Percentiles rank a stretch among this genome's conserved stretches.
Conservation (phyloP, 2,329 filamentous ascomycete species). For the Botryotinia calthae region DNA sequence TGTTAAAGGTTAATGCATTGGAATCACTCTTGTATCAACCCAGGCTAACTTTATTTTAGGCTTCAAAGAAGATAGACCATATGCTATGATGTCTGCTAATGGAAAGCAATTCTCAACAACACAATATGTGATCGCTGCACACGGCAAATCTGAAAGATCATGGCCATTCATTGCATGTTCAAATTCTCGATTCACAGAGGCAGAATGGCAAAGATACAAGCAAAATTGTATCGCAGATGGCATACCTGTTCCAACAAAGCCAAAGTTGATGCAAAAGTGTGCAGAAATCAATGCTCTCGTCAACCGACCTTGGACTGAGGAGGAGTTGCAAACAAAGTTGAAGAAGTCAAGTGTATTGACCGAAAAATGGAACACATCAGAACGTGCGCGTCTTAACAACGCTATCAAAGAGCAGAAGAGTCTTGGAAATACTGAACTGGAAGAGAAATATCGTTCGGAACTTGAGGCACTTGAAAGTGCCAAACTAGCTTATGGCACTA, state of each 20-base stretch:
- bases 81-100: conserved; percentile 72
- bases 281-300: conserved; percentile 77
- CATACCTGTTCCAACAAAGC: conserved; percentile 70
- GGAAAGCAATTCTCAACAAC: conserved; percentile 80
- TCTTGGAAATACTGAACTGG: conserved; percentile 58
- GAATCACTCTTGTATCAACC: not conserved
- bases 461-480: conserved; percentile 63
- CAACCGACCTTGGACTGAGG: conserved; percentile 77
- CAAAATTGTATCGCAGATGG: conserved; percentile 70
- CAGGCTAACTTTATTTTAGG: conserved; percentile 48
- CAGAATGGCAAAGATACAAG: conserved; percentile 79
- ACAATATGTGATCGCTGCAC: conserved; percentile 76
- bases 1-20: conserved; percentile 66
- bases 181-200: conserved; percentile 77
- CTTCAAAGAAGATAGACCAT: conserved; percentile 76
- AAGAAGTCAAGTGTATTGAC: conserved; percentile 67
- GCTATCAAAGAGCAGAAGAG: conserved; percentile 65
- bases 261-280: conserved; percentile 67
- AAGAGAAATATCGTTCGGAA: conserved; percentile 55
- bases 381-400: conserved; percentile 65
- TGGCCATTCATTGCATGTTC: conserved; percentile 92
- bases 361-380: conserved; percentile 62
- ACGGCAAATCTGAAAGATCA: conserved; percentile 78
- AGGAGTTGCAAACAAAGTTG: conserved; percentile 78
- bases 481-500: conserved; percentile 71